Percentiles rank a stretch among this genome's conserved stretches.
These are phyloP conservation scores for Coemansia sp. DNA, from an alignment of 192 early-diverging fungal genomes.

Conservation along the genomic window DNA sequence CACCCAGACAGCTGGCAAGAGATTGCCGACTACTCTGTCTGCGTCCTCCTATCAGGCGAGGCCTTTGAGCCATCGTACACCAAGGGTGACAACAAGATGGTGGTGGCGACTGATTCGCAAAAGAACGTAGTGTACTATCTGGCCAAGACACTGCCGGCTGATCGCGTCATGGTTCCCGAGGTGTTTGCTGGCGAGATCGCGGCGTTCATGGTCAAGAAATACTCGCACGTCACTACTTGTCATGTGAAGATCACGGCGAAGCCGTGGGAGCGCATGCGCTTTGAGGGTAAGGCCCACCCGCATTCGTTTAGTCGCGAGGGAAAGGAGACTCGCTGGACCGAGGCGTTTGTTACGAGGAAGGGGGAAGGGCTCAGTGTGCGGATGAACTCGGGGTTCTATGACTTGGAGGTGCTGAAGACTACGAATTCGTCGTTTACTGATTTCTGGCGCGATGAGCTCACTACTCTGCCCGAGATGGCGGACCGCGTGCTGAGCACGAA, in stretches of 20 bases:
- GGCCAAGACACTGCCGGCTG: conserved; percentile 62
- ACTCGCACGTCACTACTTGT: conserved; percentile 64
- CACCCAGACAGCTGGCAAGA: conserved; percentile 59
- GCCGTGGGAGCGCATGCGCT: conserved; percentile 72
- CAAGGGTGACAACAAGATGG: conserved; percentile 71
- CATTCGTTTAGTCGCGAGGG: conserved; percentile 74
- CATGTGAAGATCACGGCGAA: conserved; percentile 67
- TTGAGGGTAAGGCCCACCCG: conserved; percentile 60
- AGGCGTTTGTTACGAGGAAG: conserved; percentile 51
- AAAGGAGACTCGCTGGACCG: conserved; percentile 64
- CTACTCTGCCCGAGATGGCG: conserved; percentile 68
- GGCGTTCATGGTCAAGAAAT: conserved; percentile 68
- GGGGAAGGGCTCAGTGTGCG: conserved; percentile 16
- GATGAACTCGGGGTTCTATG: conserved; percentile 66
- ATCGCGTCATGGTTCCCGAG: conserved; percentile 69
- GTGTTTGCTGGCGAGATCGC: conserved; percentile 68
- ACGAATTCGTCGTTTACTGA: conserved; percentile 77
- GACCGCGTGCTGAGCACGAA: conserved; percentile 78
- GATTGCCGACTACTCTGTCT: conserved; percentile 68
- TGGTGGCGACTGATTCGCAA: conserved; percentile 74
- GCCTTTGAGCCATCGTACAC: conserved; percentile 68
- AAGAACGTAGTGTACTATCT: conserved; percentile 78
- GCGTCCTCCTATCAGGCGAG: conserved; percentile 58
- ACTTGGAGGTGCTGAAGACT: conserved; percentile 77
- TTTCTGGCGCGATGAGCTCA: conserved; percentile 71